Conservation (phyloP, 441 rosid species). For the Populus hybrid region DNA sequence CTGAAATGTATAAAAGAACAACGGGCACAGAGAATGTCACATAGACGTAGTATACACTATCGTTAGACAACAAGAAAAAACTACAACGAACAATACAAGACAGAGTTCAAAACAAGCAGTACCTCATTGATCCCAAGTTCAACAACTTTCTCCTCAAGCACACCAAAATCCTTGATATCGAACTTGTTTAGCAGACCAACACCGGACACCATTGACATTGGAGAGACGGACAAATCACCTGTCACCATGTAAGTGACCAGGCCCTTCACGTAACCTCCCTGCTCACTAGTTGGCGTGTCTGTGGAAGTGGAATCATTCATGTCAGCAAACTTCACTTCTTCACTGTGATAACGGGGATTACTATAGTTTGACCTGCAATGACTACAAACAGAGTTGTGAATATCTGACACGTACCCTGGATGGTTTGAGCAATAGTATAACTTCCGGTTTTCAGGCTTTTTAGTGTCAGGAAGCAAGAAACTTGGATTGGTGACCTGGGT, state of each 20-base stretch:
- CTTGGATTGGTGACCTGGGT: not conserved
- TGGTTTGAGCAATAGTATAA: not conserved
- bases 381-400: not conserved
- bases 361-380: not conserved
- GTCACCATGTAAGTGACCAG: constrained; percentile 29
- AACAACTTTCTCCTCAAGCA: constrained; percentile 18
- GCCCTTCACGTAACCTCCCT: constrained; percentile 31
- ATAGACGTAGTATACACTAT: too few species aligned
- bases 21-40: not conserved
- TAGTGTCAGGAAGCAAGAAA: not conserved
- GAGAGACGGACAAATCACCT: constrained; percentile 28
- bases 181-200: constrained; percentile 20
- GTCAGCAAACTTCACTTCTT: not conserved
- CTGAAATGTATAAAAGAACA: not conserved
- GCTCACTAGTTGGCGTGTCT: not conserved
- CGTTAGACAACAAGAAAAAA: not conserved
- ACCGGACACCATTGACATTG: constrained; percentile 26
- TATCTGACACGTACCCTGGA: not conserved
- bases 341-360: not conserved
- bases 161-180: constrained; percentile 12
- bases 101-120: not conserved
- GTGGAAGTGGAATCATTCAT: not conserved
- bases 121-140: constrained; percentile 20
- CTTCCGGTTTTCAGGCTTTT: too few species aligned
- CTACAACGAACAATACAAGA: not conserved